Evolutionary conservation across 148 eudicot species (phyloP).

Genomic region (Chenopodium suecicum): DNA sequence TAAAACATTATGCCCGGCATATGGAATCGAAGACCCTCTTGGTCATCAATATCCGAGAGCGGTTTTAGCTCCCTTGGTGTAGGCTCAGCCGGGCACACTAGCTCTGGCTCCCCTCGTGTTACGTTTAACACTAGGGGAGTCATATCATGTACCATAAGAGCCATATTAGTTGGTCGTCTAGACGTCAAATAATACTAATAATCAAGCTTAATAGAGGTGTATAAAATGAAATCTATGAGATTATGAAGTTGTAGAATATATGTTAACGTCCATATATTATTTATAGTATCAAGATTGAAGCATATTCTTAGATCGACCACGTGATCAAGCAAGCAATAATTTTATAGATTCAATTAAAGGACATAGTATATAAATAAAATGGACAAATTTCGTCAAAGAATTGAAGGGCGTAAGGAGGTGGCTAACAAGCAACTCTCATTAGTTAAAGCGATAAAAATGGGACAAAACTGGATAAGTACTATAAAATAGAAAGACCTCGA

Average conservation of each 20-base stretch:
- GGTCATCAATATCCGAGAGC: constrained; percentile 33
- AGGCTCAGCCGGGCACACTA: constrained; percentile 16
- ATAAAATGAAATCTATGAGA: neutral
- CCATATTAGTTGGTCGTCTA: neutral
- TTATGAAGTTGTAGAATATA: neutral
- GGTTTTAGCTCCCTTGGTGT: constrained; percentile 20
- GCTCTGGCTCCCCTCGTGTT: constrained; percentile 11
- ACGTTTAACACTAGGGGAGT: constrained; percentile 12
- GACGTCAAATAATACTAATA: neutral
- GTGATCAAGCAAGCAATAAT: too few species aligned
- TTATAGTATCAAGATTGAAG: too few species aligned
- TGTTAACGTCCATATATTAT: neutral
- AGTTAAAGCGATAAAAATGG: too few species aligned
- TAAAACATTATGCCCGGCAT: constrained; percentile 24
- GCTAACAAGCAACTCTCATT: too few species aligned
- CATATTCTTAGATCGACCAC: too few species aligned
- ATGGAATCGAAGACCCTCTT: constrained; percentile 23
- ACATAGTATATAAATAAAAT: too few species aligned
- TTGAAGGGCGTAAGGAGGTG: too few species aligned
- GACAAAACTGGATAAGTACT: too few species aligned
- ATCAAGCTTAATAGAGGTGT: neutral
- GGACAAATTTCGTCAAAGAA: too few species aligned
- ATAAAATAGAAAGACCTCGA: too few species aligned
- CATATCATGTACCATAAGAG: neutral
- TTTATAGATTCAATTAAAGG: too few species aligned